Conservation (phyloP, 2,329 filamentous ascomycete genomes). For the Claviceps monticola region DNA sequence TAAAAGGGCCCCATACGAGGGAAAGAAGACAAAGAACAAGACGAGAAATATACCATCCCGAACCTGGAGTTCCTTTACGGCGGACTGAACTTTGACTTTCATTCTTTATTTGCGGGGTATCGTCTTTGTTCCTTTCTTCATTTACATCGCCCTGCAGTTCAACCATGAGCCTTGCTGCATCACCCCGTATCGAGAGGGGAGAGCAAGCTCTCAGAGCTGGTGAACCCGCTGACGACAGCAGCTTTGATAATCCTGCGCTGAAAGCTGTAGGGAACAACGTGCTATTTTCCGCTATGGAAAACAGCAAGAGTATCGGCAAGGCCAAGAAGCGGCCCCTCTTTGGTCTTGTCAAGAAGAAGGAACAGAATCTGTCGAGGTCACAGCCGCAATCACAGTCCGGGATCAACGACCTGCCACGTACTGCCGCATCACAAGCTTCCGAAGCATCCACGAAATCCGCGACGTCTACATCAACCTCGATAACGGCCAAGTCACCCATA, state of each 20-base stretch:
- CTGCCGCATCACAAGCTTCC: constrained; percentile 6
- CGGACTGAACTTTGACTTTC: not conserved
- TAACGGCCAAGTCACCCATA: constrained; percentile 26
- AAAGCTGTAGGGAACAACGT: constrained; percentile 15
- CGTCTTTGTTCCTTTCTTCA: not conserved
- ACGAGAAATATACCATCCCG: not conserved
- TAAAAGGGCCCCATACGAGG: not conserved
- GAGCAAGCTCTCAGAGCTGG: constrained; percentile 4
- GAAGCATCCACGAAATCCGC: constrained; percentile 1
- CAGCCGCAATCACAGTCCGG: constrained; percentile 22
- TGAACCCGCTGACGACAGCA: constrained; percentile 15
- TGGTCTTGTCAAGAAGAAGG: constrained; percentile 49
- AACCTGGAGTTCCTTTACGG: not conserved
- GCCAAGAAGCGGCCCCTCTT: constrained; percentile 46
- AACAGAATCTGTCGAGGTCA: constrained; percentile 23
- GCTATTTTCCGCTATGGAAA: constrained; percentile 16
- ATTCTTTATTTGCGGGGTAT: not conserved
- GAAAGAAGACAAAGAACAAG: not conserved
- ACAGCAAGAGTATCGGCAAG: constrained; percentile 10
- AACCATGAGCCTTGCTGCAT: constrained; percentile 19
- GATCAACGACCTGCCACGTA: constrained; percentile 18
- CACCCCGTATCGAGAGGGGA: constrained; percentile 10
- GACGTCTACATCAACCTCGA: constrained; percentile 1
- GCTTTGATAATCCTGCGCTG: constrained; percentile 18
- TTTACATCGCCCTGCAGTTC: not conserved